Evolutionary conservation across 2,329 filamentous ascomycete species (phyloP).

Genomic region (Pseudogymnoascus destructans): DNA sequence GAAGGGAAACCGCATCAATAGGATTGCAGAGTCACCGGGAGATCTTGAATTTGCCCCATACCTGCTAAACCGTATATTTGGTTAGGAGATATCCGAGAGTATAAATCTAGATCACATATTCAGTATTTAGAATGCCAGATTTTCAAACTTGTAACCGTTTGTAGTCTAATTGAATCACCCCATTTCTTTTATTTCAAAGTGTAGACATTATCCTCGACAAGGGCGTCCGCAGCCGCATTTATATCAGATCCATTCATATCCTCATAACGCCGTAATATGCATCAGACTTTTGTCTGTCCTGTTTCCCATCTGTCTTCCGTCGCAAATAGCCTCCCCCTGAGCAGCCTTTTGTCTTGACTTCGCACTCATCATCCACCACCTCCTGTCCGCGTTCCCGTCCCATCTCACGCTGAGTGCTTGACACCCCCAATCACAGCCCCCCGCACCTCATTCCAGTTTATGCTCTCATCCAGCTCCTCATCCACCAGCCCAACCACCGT

Average conservation of each 20-base stretch:
- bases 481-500: constrained; percentile 82
- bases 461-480: constrained; percentile 74
- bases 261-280: constrained; percentile 25
- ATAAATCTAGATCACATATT: neutral
- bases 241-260: constrained; percentile 10
- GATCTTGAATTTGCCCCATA: constrained; percentile 51
- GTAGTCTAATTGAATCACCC: neutral
- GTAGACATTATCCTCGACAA: neutral
- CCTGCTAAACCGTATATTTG: constrained; percentile 55
- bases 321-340: neutral
- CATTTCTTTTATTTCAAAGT: neutral
- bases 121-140: constrained; percentile 1
- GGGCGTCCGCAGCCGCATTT: neutral
- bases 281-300: constrained; percentile 13
- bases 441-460: constrained; percentile 85
- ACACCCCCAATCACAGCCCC: constrained; percentile 72
- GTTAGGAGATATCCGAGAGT: constrained; percentile 8
- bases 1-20: constrained; percentile 68
- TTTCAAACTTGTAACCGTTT: neutral
- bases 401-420: constrained; percentile 48
- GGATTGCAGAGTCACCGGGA: constrained; percentile 59
- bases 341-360: neutral
- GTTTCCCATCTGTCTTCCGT: constrained; percentile 3
- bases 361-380: constrained; percentile 1
- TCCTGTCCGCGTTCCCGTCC: neutral